Conservation (phyloP, 495 filamentous ascomycete genomes). For the Elaphomyces granulatus region DNA sequence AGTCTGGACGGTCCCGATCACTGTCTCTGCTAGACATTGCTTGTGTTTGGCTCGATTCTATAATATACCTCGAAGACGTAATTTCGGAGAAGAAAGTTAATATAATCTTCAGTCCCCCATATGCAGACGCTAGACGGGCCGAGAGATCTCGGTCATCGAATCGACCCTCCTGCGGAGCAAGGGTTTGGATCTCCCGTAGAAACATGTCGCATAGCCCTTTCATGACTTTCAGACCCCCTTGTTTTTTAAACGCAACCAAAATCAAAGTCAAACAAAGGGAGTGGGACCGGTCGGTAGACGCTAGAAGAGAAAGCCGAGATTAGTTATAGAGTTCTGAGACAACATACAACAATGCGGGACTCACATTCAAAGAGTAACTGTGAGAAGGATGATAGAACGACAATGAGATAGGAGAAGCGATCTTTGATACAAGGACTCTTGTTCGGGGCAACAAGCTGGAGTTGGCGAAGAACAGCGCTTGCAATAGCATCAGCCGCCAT, state of each 20-base stretch:
- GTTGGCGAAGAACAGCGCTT: slow-evolving; percentile 49
- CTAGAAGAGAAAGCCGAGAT: slow-evolving; percentile 13
- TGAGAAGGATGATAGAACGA: slow-evolving; percentile 60
- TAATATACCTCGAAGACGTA: slow-evolving; percentile 59
- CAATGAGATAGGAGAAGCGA: slow-evolving; percentile 62
- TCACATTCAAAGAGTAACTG: slow-evolving; percentile 64
- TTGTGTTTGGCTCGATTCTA: slow-evolving; percentile 54
- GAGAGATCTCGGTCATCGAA: slow-evolving; percentile 29
- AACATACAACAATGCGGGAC: slow-evolving; percentile 5
- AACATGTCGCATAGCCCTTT: slow-evolving; percentile 63
- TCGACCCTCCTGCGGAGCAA: slow-evolving; percentile 28
- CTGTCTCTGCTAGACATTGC: slow-evolving; percentile 41
- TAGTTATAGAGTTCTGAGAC: background rate
- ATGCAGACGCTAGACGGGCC: slow-evolving; percentile 38
- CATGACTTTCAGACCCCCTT: slow-evolving; percentile 57
- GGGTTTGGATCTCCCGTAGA: slow-evolving; percentile 45
- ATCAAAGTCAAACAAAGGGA: slow-evolving; percentile 63
- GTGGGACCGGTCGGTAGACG: slow-evolving; percentile 40
- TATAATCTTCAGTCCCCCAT: slow-evolving; percentile 68
- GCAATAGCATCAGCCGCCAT: slow-evolving; percentile 68
- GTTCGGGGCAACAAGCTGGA: slow-evolving; percentile 36
- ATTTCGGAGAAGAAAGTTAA: slow-evolving; percentile 66
- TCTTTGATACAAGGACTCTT: slow-evolving; percentile 29
- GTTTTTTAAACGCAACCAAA: slow-evolving; percentile 70
- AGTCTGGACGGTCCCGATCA: slow-evolving; percentile 46